Evolutionary conservation across 352 stramenopile species (phyloP), one percentile per base, ranked within the genome.

Genomic region (Pythium utonaiense): DNA sequence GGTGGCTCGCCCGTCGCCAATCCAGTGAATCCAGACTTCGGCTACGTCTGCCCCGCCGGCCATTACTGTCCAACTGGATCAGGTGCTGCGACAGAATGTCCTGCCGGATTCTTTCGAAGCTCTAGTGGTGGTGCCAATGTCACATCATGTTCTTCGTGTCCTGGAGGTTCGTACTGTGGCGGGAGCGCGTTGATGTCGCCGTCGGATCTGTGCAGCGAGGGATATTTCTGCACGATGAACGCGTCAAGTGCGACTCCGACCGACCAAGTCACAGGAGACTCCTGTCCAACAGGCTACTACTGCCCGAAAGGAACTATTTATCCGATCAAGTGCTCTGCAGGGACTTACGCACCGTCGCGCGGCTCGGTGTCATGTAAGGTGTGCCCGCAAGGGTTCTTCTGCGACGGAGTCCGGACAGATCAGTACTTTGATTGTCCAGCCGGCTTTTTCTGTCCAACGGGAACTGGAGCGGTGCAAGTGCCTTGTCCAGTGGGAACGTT

Each of bases 221-320:
- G 92, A 0, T 97, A 94, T 65, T 98, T 90, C 60, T 98, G 92
- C 57, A 54, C 82, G 5, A 69, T 57, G 2, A 75, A 64, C 33
- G 64, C 80, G 7, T 78, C 65, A 0, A 73, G 58, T 1, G 54
- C 79, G 3, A 86, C 71, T 24, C 81, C 86, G 0, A 84, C 62
- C 1, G 78, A 90, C 30, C 51, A 30, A 16, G 30, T 70, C 8
- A 84, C 70, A 28, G 79, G 78, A 0, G 62, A 73, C 38, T 62
- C 75, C 6, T 95, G 85, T 40, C 75, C 80, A 31, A 10, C 58
- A 10, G 86, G 85, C 0, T 83, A 70, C 50, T 93, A 84, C 54
- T 95, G 85, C 25, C 74, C 73, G 0, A 59, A 72, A 33, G 77
- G 70, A 13, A 77, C 80, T 16, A 66, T 70, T n/a, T 21, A 67